Base-by-base conservation (phyloP, 2,329 filamentous ascomycete species). In the Exophiala sideris region DNA sequence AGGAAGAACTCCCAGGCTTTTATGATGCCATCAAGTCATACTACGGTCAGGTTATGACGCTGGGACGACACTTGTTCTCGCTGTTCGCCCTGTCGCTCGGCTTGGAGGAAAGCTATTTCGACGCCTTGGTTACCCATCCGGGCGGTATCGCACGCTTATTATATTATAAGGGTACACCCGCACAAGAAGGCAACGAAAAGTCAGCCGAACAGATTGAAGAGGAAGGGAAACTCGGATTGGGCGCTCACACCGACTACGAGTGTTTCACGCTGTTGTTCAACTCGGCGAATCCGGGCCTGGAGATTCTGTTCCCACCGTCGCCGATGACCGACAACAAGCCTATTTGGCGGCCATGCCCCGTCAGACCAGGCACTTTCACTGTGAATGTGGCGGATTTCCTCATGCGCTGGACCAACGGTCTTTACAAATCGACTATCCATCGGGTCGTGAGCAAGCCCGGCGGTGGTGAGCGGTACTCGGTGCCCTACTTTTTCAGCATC, bases 71-170 rank as follows among this genome's bases (percentile, higher is more conserved):
- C 35, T 63, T 85, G 40, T 75, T 80, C 6, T 70, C 73, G 2
- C 68, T 76, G 5, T 82, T 85, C 60, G 81, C 82, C 0, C 69
- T 85, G 3, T 78, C 76, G 5, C 71, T 85, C 2, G 73, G 74
- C 8, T 68, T 84, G 2, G 71, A 75, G 0, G 81, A 85, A 61
- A 63, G 73, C 29, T 78, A 79, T 49, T 84, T 84, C 62, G 81
- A 84, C 54, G 67, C 68, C 2, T 76, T 81, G 49, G 75, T 77
- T 20, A 76, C 73, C 0, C 75, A 79, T 56, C 82, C 82, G 0
- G 80, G 70, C 2, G 65, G 64, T 2, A 65, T 64, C 32, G 59
- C 61, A 7, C 36, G 62, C 5, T 21, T 66, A 36, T 58, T 65
- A 4, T 63, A 68, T 38, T 69, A 68, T 45, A 62, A 61, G 5